Evolutionary conservation across 2,329 filamentous ascomycete species (phyloP), one percentile per base, ranked within the genome.

Genomic region (Botrytis pseudocinerea): DNA sequence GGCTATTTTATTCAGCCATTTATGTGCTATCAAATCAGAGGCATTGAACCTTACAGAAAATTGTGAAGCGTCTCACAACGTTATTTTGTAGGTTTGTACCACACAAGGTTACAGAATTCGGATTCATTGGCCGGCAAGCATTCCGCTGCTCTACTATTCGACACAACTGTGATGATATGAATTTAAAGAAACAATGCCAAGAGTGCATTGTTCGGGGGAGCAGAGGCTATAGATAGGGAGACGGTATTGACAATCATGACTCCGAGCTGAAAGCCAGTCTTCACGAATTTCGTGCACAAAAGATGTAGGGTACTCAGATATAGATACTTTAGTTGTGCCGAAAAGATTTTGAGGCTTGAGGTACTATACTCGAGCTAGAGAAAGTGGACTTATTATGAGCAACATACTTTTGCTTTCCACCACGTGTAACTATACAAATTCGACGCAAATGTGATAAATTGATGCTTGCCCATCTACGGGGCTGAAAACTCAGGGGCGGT

Each of bases 11-110:
- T 57, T 57, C 35, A 32, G n/a, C 35, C 20, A 40, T 22, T 42
- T 42, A 48, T 20, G 48, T 22, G 35, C 35, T 42, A 57, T 25
- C 38, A 7, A 57, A 68, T 57, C 18, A 42, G 32, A n/a, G 35
- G 48, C 35, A 32, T 42, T 1, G 25, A 68, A 54, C 10, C 10
- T 32, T 25, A 57, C 20, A 28, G 16, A 48, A 57, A 68, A 57
- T 54, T 6, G 64, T 66, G 65, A 68, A 8, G 20, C 48, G 18
- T 68, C 35, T 38, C 48, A 68, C 65, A 57, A 54, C 65, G 28
- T 42, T 9, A 42, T 68, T 40, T 61, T 54, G 16, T 28, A 68
- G 48, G 6, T n/a, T 54, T 32, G 65, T 68, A 42, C 35, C 35
- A 57, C 65, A 42, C 25, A 40, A 42, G 65, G 65, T 42, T n/a